Percentiles rank a stretch among this genome's conserved stretches.
Evolutionary conservation across 306 rosid species (phyloP).

Genomic region (Oemleria cerasiformis): DNA sequence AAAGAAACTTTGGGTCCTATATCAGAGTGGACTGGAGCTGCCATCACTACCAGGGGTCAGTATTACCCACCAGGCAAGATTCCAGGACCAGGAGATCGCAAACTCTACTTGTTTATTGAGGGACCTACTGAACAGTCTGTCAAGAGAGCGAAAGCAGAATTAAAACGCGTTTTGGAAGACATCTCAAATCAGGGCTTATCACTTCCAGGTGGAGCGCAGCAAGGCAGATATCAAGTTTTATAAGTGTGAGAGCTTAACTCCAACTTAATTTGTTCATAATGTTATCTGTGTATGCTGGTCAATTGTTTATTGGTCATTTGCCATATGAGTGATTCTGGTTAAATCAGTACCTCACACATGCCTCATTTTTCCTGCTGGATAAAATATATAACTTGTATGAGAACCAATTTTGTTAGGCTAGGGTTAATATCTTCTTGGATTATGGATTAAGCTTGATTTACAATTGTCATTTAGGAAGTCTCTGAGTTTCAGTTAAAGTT

Average conservation of each 20-base stretch:
- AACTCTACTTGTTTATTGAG: slow-evolving; percentile 81
- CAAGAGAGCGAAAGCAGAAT: slow-evolving; percentile 81
- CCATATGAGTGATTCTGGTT: background rate
- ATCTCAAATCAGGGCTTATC: slow-evolving; percentile 78
- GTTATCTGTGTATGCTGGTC: slow-evolving; percentile 12
- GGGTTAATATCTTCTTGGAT: too few relatives aligned
- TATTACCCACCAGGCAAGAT: slow-evolving; percentile 73
- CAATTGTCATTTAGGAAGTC: background rate
- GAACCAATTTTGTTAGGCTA: background rate
- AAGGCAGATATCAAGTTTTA: slow-evolving; percentile 84
- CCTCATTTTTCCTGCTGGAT: too few relatives aligned
- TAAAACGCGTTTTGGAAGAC: slow-evolving; percentile 85
- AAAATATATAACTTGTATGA: background rate
- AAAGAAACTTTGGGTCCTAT: slow-evolving; percentile 91
- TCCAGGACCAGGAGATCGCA: slow-evolving; percentile 86
- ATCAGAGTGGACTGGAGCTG: slow-evolving; percentile 96
- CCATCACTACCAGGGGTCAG: slow-evolving; percentile 91
- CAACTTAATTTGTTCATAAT: slow-evolving; percentile 4
- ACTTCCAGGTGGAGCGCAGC: slow-evolving; percentile 82
- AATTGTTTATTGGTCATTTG: background rate
- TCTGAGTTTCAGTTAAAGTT: background rate
- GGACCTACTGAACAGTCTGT: slow-evolving; percentile 86
- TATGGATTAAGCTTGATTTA: too few relatives aligned
- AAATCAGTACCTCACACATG: too few relatives aligned
- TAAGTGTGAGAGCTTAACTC: slow-evolving; percentile 48